These are phyloP conservation scores for Cardamine chenopodiifolia DNA, from an alignment of 345 rosid genomes.

Conservation along the genomic window DNA sequence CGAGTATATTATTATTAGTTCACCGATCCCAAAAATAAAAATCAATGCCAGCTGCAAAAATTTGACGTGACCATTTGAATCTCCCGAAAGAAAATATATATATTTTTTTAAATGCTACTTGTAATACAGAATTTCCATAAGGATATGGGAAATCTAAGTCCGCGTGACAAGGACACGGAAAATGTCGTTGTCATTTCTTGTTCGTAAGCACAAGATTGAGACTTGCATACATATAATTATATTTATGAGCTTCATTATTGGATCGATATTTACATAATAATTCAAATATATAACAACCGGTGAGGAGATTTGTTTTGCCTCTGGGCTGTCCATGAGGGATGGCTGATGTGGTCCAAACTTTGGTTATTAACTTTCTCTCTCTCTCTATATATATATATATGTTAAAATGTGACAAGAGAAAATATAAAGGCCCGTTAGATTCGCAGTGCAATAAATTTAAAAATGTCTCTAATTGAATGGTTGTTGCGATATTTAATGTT, in stretches of 20 bases:
- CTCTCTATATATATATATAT: neutral
- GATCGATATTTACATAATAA: constrained; percentile 16
- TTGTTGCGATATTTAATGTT: constrained; percentile 21
- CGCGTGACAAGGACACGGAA: constrained; percentile 29
- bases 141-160: constrained; percentile 21
- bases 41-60: constrained; percentile 22
- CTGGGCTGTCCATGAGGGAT: constrained; percentile 24
- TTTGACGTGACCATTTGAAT: constrained; percentile 26
- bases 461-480: neutral
- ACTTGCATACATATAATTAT: neutral
- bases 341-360: constrained; percentile 29
- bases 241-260: constrained; percentile 11
- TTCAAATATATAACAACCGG: constrained; percentile 6
- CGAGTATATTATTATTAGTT: constrained; percentile 5
- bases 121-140: neutral
- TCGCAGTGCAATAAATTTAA: constrained; percentile 13
- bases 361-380: neutral
- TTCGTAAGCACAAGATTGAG: constrained; percentile 26
- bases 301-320: constrained; percentile 22
- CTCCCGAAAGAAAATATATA: neutral
- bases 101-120: neutral
- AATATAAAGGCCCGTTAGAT: constrained; percentile 6
- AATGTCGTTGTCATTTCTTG: constrained; percentile 32
- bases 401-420: constrained; percentile 27
- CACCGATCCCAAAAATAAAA: neutral